phyloP scores from a whole-genome alignment of 495 filamentous ascomycete species.

The Aspergillus campestris region DNA sequence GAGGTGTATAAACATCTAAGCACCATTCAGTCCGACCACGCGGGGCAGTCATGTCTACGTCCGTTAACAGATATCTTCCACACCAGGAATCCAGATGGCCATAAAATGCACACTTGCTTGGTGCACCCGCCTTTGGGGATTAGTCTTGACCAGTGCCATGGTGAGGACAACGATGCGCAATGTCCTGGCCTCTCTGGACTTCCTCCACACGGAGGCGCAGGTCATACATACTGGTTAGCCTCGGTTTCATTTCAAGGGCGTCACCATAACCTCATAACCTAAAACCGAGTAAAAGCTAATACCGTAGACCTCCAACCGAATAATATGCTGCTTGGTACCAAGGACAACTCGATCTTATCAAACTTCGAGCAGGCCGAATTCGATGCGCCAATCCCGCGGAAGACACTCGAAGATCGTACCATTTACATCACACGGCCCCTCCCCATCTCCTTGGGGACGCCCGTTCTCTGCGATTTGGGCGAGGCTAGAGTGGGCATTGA shows the following conservation, averaged over 20 bases:
- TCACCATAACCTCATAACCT: background rate
- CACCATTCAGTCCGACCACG: constrained; percentile 17
- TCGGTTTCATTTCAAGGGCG: background rate
- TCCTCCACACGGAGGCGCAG: constrained; percentile 31
- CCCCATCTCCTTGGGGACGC: constrained; percentile 12
- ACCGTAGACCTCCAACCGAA: constrained; percentile 18
- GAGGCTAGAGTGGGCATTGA: constrained; percentile 19
- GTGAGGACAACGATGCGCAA: constrained; percentile 17
- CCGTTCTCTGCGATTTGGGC: constrained; percentile 24
- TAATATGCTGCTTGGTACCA: constrained; percentile 23
- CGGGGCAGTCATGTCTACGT: constrained; percentile 23
- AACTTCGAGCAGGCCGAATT: constrained; percentile 19
- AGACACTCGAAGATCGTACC: constrained; percentile 11
- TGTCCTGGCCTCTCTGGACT: constrained; percentile 30
- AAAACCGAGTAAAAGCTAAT: constrained; percentile 1
- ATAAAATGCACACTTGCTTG: constrained; percentile 26
- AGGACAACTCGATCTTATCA: constrained; percentile 21
- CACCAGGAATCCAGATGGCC: constrained; percentile 20
- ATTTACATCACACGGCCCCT: constrained; percentile 18
- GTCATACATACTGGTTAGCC: constrained; percentile 39
- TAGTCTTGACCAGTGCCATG: constrained; percentile 13
- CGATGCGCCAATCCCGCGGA: constrained; percentile 17
- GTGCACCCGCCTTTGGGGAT: constrained; percentile 34
- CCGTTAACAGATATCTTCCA: constrained; percentile 27
- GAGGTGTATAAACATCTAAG: constrained; percentile 24